Conservation (phyloP, 495 filamentous ascomycete genomes). For the Podospora sp. region DNA sequence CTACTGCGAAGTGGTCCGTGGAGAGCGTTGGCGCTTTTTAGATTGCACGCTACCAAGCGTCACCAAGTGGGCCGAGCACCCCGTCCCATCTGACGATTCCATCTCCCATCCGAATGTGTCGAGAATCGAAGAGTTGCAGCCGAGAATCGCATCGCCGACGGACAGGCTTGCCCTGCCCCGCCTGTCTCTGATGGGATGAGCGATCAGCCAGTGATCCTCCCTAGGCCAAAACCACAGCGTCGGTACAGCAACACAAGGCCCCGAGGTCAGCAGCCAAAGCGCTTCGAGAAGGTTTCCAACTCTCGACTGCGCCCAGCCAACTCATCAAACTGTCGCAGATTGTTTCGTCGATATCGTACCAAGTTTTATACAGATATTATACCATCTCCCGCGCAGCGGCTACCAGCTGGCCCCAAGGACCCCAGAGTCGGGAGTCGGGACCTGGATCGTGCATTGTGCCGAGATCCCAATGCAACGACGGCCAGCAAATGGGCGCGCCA, state of each 20-base stretch:
- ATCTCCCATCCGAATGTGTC: background rate
- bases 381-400: background rate
- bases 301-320: background rate
- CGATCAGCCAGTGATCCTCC: background rate
- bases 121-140: background rate
- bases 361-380: background rate
- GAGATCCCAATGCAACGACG: constrained; percentile 13
- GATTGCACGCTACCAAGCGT: background rate
- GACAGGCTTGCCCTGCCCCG: background rate
- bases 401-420: background rate
- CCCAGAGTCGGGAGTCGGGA: background rate
- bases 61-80: background rate
- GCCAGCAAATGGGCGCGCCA: constrained; percentile 9
- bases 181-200: background rate
- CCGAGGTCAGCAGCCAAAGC: background rate
- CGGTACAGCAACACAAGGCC: background rate
- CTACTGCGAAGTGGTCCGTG: background rate
- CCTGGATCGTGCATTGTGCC: constrained; percentile 8
- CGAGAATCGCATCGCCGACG: background rate
- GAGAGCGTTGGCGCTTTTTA: background rate
- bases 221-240: background rate
- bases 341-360: background rate
- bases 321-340: background rate
- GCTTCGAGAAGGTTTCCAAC: background rate
- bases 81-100: background rate